Conservation (phyloP, 1,284 basidiomycete genomes). For the Pyrrhoderma noxium region DNA sequence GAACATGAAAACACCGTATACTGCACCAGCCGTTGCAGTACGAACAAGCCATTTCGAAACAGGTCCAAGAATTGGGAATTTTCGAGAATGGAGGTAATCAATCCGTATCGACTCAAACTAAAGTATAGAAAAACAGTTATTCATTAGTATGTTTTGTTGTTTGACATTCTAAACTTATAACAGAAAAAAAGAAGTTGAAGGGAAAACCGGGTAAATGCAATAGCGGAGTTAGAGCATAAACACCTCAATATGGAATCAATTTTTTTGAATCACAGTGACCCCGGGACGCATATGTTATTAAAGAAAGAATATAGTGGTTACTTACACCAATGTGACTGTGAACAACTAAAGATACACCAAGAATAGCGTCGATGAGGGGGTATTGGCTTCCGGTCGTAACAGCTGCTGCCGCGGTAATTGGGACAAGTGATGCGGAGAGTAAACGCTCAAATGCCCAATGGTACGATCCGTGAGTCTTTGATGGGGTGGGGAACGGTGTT, state of each 20-base stretch:
- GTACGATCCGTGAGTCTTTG: slow-evolving; percentile 82
- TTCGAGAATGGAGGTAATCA: slow-evolving; percentile 93
- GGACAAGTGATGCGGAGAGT: slow-evolving; percentile 82
- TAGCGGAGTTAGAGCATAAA: no score
- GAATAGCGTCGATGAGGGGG: slow-evolving; percentile 82
- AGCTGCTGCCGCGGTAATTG: slow-evolving; percentile 79
- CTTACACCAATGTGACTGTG: slow-evolving; percentile 92
- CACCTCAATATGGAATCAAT: no score
- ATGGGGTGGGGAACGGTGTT: slow-evolving; percentile 78
- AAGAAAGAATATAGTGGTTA: slow-evolving; percentile 10
- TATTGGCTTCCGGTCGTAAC: slow-evolving; percentile 63
- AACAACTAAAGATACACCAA: slow-evolving; percentile 82
- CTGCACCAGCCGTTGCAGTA: slow-evolving; percentile 71
- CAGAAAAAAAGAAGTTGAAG: not conserved
- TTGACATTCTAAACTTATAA: no score
- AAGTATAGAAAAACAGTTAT: not conserved
- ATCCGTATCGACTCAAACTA: slow-evolving; percentile 70
- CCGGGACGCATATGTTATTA: not conserved
- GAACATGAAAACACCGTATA: slow-evolving; percentile 94
- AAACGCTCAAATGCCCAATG: slow-evolving; percentile 98
- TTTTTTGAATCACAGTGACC: no score
- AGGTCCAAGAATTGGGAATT: slow-evolving; percentile 79
- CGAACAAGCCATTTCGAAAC: slow-evolving; percentile 71
- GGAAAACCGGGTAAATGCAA: no score
- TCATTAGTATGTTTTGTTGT: not conserved